phyloP scores from a whole-genome alignment of 2,329 filamentous ascomycete genomes.

The Fusarium citri region DNA sequence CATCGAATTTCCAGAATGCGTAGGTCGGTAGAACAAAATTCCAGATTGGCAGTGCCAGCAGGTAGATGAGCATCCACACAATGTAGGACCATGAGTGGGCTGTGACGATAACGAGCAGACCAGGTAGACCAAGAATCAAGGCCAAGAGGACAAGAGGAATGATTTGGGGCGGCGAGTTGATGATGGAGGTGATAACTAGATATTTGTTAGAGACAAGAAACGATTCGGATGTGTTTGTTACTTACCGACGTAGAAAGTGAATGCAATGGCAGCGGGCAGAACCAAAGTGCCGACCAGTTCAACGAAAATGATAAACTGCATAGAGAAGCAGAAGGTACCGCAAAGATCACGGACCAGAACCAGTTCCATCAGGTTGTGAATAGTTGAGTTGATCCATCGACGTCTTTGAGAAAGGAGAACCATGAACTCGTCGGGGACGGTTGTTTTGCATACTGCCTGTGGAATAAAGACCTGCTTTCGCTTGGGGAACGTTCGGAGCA shows the following conservation, averaged over 20 bases:
- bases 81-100: constrained; percentile 94
- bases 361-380: constrained; percentile 98
- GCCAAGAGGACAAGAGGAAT: constrained; percentile 91
- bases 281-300: constrained; percentile 95
- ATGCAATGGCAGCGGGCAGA: constrained; percentile 93
- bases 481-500: constrained; percentile 99
- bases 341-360: constrained; percentile 95
- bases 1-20: constrained; percentile 99
- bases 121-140: constrained; percentile 93
- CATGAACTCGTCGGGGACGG: constrained; percentile 91
- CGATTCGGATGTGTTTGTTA: constrained; percentile 40
- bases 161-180: constrained; percentile 79
- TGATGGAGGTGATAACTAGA: constrained; percentile 85
- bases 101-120: constrained; percentile 89
- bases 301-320: constrained; percentile 98
- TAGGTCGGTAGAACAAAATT: constrained; percentile 96
- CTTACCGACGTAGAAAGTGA: constrained; percentile 95
- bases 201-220: constrained; percentile 10
- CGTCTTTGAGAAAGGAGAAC: constrained; percentile 94
- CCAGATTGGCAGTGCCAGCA: constrained; percentile 93
- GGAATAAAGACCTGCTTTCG: constrained; percentile 98
- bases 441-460: constrained; percentile 98
- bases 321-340: constrained; percentile 99
- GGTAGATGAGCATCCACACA: constrained; percentile 96
- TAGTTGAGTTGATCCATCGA: constrained; percentile 99